These are phyloP conservation scores for Viola odorata DNA, from an alignment of 345 rosid species.

Conservation along the genomic window DNA sequence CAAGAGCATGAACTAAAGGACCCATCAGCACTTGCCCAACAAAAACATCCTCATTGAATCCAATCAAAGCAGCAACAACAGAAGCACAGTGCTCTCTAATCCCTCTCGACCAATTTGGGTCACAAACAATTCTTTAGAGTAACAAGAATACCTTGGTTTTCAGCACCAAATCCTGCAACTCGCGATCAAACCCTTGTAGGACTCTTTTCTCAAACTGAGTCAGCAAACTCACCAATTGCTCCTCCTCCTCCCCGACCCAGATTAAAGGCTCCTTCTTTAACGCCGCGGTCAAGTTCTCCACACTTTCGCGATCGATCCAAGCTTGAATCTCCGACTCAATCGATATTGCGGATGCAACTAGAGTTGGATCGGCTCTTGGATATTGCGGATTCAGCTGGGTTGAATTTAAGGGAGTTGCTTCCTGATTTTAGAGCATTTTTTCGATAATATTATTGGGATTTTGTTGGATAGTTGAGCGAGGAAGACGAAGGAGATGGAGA, in stretches of 20 bases:
- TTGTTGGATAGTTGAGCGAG: too few relatives aligned
- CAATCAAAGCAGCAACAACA: constrained; percentile 37
- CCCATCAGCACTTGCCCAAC: constrained; percentile 54
- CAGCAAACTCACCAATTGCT: constrained; percentile 33
- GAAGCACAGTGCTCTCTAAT: constrained; percentile 41
- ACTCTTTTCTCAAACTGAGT: constrained; percentile 43
- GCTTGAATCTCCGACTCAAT: constrained; percentile 61
- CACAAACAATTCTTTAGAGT: constrained; percentile 32
- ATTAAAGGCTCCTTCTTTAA: too few relatives aligned
- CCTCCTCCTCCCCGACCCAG: constrained; percentile 27
- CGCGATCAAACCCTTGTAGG: constrained; percentile 41
- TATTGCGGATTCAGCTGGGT: background rate
- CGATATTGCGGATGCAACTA: too few relatives aligned
- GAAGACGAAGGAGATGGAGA: too few relatives aligned
- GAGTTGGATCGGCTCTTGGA: constrained; percentile 12
- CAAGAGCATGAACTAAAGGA: constrained; percentile 39
- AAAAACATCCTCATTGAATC: constrained; percentile 65
- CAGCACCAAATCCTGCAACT: constrained; percentile 50
- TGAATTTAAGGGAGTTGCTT: too few relatives aligned
- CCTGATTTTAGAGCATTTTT: too few relatives aligned
- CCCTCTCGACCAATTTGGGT: constrained; percentile 24
- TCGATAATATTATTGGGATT: too few relatives aligned
- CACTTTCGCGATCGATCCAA: constrained; percentile 64
- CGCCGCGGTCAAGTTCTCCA: constrained; percentile 32
- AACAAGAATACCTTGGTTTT: constrained; percentile 38